phyloP scores from a whole-genome alignment of 2,329 filamentous ascomycete genomes.

The Amphichorda felina region DNA sequence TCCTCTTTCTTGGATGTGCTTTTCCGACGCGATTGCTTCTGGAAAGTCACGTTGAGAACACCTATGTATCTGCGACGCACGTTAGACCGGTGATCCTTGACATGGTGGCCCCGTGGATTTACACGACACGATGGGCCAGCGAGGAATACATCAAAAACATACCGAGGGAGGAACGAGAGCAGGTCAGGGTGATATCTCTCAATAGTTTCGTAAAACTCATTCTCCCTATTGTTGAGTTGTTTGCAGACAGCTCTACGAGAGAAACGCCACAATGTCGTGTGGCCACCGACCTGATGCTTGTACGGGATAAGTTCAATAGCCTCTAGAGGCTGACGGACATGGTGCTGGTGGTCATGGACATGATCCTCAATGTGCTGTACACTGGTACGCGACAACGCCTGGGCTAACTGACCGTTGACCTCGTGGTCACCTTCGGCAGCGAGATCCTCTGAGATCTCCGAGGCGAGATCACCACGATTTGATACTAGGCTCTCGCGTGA shows the following conservation, averaged over 20 bases:
- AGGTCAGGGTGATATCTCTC: constrained; percentile 85
- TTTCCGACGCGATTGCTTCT: constrained; percentile 63
- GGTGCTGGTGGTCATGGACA: constrained; percentile 34
- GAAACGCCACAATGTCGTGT: constrained; percentile 93
- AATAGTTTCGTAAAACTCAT: constrained; percentile 96
- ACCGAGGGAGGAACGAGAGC: constrained; percentile 82
- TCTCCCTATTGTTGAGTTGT: constrained; percentile 94
- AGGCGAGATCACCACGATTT: constrained; percentile 17
- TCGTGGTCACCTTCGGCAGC: constrained; percentile 30
- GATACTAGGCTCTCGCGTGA: constrained; percentile 17
- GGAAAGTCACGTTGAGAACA: constrained; percentile 91
- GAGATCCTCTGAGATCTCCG: constrained; percentile 23
- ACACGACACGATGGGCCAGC: background rate
- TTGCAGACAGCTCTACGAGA: constrained; percentile 94
- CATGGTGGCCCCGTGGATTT: background rate
- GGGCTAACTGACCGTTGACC: constrained; percentile 17
- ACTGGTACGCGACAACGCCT: constrained; percentile 20
- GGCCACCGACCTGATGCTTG: constrained; percentile 92
- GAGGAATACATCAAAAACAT: constrained; percentile 15
- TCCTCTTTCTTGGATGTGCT: constrained; percentile 42
- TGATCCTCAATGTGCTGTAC: constrained; percentile 31
- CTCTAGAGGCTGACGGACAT: constrained; percentile 54
- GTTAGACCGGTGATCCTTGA: too few relatives aligned
- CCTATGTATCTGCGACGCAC: constrained; percentile 67
- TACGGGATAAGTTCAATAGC: constrained; percentile 96